Conservation (phyloP, 2,329 filamentous ascomycete genomes). For the Tolypocladium guangdongense region DNA sequence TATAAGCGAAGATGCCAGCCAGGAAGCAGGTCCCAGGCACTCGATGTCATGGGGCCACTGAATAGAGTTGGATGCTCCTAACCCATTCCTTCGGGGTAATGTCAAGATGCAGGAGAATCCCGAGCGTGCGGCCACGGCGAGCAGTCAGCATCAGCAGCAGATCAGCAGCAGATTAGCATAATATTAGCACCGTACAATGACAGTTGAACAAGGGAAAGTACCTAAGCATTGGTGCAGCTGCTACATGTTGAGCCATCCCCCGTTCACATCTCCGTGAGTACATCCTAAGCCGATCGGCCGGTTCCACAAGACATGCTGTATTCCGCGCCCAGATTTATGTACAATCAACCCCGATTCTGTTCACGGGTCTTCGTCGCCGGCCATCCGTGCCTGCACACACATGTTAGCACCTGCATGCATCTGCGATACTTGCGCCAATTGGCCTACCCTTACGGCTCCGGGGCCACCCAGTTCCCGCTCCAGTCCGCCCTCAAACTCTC, state of each 20-base stretch:
- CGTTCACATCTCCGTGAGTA: neutral
- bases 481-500: slow-evolving; percentile 62
- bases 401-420: slow-evolving; percentile 7
- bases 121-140: neutral
- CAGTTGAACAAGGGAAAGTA: neutral
- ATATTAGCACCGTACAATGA: too few species aligned
- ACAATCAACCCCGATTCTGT: slow-evolving; percentile 13
- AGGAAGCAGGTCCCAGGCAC: neutral
- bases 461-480: slow-evolving; percentile 65
- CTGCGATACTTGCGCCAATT: neutral
- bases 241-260: neutral
- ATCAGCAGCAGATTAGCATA: neutral
- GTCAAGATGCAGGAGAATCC: neutral
- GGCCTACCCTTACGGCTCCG: slow-evolving; percentile 53
- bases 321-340: slow-evolving; percentile 17
- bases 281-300: neutral
- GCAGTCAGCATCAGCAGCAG: neutral
- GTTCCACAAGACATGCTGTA: neutral
- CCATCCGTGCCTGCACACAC: slow-evolving; percentile 37
- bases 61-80: neutral
- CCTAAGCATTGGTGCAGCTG: neutral
- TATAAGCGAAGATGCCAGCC: neutral
- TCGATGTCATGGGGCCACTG: neutral
- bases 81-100: neutral
- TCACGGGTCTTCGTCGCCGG: slow-evolving; percentile 43